phyloP scores from a whole-genome alignment of 805 yeast species.

The Pichia scutulata region DNA sequence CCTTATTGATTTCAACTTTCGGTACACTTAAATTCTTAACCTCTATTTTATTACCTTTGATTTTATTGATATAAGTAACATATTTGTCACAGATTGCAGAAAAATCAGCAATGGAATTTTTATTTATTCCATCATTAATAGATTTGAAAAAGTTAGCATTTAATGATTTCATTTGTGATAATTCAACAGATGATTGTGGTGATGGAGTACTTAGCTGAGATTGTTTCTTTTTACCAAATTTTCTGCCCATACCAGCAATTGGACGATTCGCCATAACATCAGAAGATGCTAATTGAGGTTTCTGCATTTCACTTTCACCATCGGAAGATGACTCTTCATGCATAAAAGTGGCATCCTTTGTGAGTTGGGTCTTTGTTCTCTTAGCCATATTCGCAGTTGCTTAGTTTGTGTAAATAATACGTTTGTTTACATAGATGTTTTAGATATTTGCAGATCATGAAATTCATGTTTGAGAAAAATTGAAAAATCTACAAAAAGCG shows the following conservation, averaged over 20 bases:
- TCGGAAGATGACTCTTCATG: conserved; percentile 20
- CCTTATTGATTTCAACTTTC: conserved; percentile 17
- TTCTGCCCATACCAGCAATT: conserved; percentile 35
- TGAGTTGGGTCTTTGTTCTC: conserved; percentile 57
- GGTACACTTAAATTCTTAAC: conserved; percentile 22
- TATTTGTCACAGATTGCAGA: conserved; percentile 52
- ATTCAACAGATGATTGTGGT: conserved; percentile 23
- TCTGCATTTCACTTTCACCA: conserved; percentile 31
- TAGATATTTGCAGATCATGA: not conserved
- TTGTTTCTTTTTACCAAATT: conserved; percentile 2
- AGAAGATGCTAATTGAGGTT: conserved; percentile 44
- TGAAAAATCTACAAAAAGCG: not conserved
- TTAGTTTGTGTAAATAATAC: not conserved
- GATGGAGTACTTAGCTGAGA: not conserved
- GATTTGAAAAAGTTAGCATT: conserved; percentile 51
- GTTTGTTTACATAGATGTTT: not conserved
- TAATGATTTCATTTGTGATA: conserved; percentile 53
- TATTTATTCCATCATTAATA: conserved; percentile 33
- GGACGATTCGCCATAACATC: conserved; percentile 61
- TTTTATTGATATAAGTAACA: conserved; percentile 39
- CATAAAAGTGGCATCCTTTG: conserved; percentile 23
- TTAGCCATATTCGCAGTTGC: conserved; percentile 28
- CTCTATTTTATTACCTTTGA: conserved; percentile 23
- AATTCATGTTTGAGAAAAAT: not conserved
- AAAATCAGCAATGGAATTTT: conserved; percentile 49